phyloP scores from a whole-genome alignment of 2,329 filamentous ascomycete species.

The Elsinoe ampelina region DNA sequence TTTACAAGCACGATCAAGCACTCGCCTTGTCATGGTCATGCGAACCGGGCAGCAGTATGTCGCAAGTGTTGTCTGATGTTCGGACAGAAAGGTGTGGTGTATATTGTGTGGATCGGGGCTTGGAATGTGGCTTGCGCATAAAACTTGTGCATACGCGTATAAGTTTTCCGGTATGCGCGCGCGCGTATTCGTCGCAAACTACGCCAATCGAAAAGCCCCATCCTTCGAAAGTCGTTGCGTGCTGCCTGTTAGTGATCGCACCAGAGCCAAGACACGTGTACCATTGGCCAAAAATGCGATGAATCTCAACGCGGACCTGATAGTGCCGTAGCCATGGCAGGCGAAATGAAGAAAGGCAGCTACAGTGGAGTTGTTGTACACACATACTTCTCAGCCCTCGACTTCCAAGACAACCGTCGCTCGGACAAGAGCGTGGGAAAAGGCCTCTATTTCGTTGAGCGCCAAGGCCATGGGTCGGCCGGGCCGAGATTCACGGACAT shows the following conservation, averaged over 20 bases:
- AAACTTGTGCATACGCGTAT: too few relatives aligned
- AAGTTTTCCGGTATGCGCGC: too few relatives aligned
- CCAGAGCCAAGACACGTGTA: neutral
- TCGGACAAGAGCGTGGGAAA: neutral
- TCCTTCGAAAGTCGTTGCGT: neutral
- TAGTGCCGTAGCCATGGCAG: neutral
- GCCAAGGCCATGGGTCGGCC: neutral
- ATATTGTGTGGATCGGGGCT: too few relatives aligned
- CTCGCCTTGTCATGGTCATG: too few relatives aligned
- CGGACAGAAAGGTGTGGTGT: too few relatives aligned
- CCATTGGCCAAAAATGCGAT: neutral
- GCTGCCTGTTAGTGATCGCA: neutral
- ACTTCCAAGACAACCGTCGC: neutral
- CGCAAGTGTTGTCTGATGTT: too few relatives aligned
- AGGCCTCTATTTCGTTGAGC: neutral
- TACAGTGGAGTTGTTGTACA: neutral
- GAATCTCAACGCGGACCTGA: neutral
- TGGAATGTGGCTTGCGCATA: too few relatives aligned
- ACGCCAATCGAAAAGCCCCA: neutral
- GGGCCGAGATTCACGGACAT: neutral
- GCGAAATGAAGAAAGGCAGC: neutral
- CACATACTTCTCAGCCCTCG: constrained; percentile 1
- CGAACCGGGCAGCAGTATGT: too few relatives aligned
- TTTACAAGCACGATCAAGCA: too few relatives aligned
- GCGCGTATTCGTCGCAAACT: too few relatives aligned